Base-by-base conservation (phyloP, 148 eudicot genomes). In the Suaeda aralocaspica region DNA sequence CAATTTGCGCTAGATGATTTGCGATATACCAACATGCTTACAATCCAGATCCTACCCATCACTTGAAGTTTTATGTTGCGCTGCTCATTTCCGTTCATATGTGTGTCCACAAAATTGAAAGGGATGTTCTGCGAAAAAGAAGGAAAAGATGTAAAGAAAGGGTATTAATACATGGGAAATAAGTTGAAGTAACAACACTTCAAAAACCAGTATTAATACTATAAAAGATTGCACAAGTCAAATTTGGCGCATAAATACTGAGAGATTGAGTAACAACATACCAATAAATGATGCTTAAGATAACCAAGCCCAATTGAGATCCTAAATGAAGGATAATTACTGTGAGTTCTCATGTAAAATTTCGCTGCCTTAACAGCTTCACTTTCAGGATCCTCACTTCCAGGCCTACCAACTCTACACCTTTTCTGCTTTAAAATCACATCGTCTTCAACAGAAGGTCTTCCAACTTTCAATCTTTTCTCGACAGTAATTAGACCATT, bases 111-210 rank as follows among this genome's bases (percentile, higher is more conserved):
- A 13, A 59, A 70, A 2, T 7, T 13, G 2, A 15, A 6, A 3
- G 73, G 73, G 12, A 70, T n/a, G 31, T 70, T 51, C 73, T 70
- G 53, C 66, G 8, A 36, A 36, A 36, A 36, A 36, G 8, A 36
- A 36, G 41, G 41, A 36, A 36, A 8, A 36, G 41, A 36, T 36
- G 41, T 4, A 36, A 36, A 36, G 41, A n/a, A n/a, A n/a, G n/a
- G n/a, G n/a, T n/a, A n/a, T n/a, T n/a, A n/a, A n/a, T n/a, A n/a
- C n/a, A n/a, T n/a, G n/a, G n/a, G n/a, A n/a, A n/a, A n/a, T n/a
- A n/a, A n/a, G n/a, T n/a, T n/a, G n/a, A n/a, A n/a, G n/a, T n/a
- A n/a, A n/a, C n/a, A n/a, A n/a, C n/a, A n/a, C n/a, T n/a, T n/a
- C n/a, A n/a, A n/a, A n/a, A n/a, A n/a, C n/a, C n/a, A n/a, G n/a